These are phyloP conservation scores for Candolleomyces eurysporus DNA, from an alignment of 768 basidiomycete species.

Conservation along the genomic window DNA sequence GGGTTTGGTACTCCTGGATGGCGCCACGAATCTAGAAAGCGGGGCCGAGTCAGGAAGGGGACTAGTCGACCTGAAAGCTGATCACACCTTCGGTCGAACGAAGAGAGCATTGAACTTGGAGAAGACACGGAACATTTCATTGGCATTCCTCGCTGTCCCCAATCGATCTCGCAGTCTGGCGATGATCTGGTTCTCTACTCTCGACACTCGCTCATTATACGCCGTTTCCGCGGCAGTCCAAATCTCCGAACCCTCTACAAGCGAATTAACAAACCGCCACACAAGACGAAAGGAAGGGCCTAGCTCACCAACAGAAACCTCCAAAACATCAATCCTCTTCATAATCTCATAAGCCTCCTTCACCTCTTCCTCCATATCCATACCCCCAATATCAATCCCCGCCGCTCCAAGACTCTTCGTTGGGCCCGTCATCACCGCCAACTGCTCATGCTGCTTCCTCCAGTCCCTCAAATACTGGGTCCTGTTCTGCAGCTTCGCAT, in stretches of 20 bases:
- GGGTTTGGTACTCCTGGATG: slow-evolving; percentile 98
- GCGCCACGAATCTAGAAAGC: slow-evolving; percentile 83
- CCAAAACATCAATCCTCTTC: slow-evolving; percentile 93
- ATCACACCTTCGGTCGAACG: slow-evolving; percentile 15
- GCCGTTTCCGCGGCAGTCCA: slow-evolving; percentile 98
- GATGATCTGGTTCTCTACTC: slow-evolving; percentile 99
- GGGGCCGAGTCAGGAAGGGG: not conserved
- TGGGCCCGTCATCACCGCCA: slow-evolving; percentile 95
- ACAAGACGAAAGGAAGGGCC: not conserved
- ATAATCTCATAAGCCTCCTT: slow-evolving; percentile 96
- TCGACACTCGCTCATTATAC: slow-evolving; percentile 95
- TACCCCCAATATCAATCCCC: slow-evolving; percentile 77
- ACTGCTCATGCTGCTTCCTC: slow-evolving; percentile 96
- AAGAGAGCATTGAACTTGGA: slow-evolving; percentile 92
- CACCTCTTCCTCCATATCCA: slow-evolving; percentile 99
- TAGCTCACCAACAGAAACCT: slow-evolving; percentile 78
- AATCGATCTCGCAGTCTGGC: slow-evolving; percentile 86
- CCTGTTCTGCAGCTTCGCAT: slow-evolving; percentile 88
- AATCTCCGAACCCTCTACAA: slow-evolving; percentile 89
- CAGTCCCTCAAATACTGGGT: slow-evolving; percentile 85
- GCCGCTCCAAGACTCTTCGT: slow-evolving; percentile 79
- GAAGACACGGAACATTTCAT: slow-evolving; percentile 99
- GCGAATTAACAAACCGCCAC: not conserved
- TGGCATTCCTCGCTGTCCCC: slow-evolving; percentile 94
- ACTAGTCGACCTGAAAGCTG: not conserved